phyloP scores from a whole-genome alignment of 2,329 filamentous ascomycete species.

The Aspergillus luchuensis region DNA sequence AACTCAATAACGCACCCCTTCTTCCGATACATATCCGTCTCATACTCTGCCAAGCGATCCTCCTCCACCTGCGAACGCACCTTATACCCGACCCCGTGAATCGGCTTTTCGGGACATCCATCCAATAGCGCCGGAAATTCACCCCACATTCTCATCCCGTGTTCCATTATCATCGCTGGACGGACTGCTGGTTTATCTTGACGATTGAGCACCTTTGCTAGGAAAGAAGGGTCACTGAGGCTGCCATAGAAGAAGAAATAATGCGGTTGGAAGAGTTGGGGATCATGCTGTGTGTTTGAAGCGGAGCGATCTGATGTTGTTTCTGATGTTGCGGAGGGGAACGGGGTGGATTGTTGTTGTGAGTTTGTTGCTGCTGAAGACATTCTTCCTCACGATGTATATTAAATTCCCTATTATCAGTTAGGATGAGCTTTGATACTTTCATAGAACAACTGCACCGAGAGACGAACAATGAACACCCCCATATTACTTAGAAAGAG shows the following conservation, averaged over 20 bases:
- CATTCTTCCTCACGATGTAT: too few relatives aligned
- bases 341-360: too few relatives aligned
- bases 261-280: neutral
- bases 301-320: neutral
- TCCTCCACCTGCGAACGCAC: neutral
- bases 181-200: neutral
- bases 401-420: too few relatives aligned
- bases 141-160: neutral
- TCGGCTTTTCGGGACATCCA: neutral
- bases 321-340: neutral
- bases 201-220: neutral
- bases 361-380: too few relatives aligned
- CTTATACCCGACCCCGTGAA: neutral
- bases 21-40: neutral
- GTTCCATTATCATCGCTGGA: neutral
- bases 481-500: too few relatives aligned
- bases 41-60: neutral
- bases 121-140: neutral
- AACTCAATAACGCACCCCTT: neutral
- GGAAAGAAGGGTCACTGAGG: neutral
- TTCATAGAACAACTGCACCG: too few relatives aligned
- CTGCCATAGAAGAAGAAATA: neutral
- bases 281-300: neutral
- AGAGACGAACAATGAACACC: too few relatives aligned
- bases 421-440: too few relatives aligned